phyloP scores from a whole-genome alignment of 2,329 filamentous ascomycete species.

The Elsinoe necatrix region DNA sequence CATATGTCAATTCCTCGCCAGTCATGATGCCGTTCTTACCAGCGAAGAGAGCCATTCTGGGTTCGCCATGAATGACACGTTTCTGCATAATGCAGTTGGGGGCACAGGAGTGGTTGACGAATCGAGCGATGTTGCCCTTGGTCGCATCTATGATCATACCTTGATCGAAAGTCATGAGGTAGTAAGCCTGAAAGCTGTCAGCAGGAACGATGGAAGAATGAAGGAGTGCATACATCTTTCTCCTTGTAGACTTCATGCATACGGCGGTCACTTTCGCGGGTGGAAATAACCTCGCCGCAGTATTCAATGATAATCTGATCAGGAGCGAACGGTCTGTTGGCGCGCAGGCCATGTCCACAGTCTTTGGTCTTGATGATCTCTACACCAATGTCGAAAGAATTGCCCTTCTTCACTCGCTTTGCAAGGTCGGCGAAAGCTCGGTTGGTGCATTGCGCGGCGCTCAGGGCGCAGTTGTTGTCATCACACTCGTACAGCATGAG shows the following conservation, averaged over 20 bases:
- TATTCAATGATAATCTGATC: constrained; percentile 98
- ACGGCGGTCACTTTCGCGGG: constrained; percentile 82
- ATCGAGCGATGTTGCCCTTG: constrained; percentile 88
- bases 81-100: constrained; percentile 96
- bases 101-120: constrained; percentile 95
- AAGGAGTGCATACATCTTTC: constrained; percentile 59
- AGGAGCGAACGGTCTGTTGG: constrained; percentile 76
- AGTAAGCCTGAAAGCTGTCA: constrained; percentile 63
- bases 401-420: constrained; percentile 42
- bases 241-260: constrained; percentile 93
- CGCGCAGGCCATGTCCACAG: constrained; percentile 83
- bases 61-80: constrained; percentile 88
- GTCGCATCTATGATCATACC: constrained; percentile 98
- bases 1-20: constrained; percentile 92
- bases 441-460: constrained; percentile 68
- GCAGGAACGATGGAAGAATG: not conserved
- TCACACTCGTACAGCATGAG: constrained; percentile 98
- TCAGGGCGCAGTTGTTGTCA: constrained; percentile 74
- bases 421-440: constrained; percentile 77
- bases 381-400: constrained; percentile 84
- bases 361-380: constrained; percentile 88
- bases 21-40: constrained; percentile 84
- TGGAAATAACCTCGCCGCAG: constrained; percentile 93
- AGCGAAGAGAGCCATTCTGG: constrained; percentile 93
- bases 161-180: constrained; percentile 96